A percentile compares a stretch with the other conserved stretches of the same genome.
Conservation (phyloP, 1,139 yeast species). For the Protomyces macrosporus region DNA sequence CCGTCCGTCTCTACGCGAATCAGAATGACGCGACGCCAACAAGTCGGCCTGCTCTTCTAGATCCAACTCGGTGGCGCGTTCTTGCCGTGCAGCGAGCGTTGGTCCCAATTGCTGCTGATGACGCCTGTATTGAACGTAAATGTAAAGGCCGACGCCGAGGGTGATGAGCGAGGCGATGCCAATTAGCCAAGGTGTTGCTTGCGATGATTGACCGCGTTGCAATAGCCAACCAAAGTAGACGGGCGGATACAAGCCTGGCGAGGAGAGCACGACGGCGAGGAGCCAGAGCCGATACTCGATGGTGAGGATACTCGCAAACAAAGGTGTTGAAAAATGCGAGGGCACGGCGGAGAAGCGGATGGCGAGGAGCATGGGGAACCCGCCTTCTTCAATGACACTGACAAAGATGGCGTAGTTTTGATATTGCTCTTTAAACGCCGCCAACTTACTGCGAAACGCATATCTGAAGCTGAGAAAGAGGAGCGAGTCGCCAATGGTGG, state of each 20-base stretch:
- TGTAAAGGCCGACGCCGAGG: slow-evolving; percentile 8
- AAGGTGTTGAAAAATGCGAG: slow-evolving; percentile 27
- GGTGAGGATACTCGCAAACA: slow-evolving; percentile 19
- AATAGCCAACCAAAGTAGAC: slow-evolving; percentile 21
- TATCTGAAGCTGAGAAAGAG: slow-evolving; percentile 26
- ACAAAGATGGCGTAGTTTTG: slow-evolving; percentile 27
- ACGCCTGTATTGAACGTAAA: slow-evolving; percentile 11
- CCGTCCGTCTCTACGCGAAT: not conserved
- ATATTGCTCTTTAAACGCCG: slow-evolving; percentile 17
- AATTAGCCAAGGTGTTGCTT: slow-evolving; percentile 16
- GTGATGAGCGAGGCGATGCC: slow-evolving; percentile 14
- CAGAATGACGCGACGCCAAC: not conserved
- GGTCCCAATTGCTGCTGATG: not conserved
- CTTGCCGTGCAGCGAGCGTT: not conserved
- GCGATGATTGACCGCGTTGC: slow-evolving; percentile 18
- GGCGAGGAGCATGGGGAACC: slow-evolving; percentile 24
- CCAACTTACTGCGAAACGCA: slow-evolving; percentile 9
- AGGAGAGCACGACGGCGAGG: slow-evolving; percentile 1
- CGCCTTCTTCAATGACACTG: slow-evolving; percentile 28
- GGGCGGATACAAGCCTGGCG: slow-evolving; percentile 12
- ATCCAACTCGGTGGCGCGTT: not conserved
- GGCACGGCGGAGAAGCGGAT: slow-evolving; percentile 27
- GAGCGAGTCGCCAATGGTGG: slow-evolving; percentile 25
- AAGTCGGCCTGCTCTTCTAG: not conserved
- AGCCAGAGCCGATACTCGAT: slow-evolving; percentile 10